Evolutionary conservation across 2,329 filamentous ascomycete genomes (phyloP).

Genomic region (Aspergillus intermedius): DNA sequence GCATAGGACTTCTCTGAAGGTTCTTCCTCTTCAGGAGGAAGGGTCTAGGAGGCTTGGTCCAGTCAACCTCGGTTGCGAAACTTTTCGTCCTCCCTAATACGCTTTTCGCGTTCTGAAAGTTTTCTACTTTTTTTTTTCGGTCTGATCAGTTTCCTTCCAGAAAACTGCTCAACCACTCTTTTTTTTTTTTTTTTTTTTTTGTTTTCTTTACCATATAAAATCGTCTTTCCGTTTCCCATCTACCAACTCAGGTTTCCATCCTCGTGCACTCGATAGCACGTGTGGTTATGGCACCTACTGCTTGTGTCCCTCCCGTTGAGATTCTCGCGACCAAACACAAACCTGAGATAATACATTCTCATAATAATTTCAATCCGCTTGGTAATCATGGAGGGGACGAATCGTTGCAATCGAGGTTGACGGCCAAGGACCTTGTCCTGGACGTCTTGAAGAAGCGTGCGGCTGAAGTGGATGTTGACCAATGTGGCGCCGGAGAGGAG

Average conservation of each 20-base stretch:
- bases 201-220: not conserved
- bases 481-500: slow-evolving; percentile 86
- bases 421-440: slow-evolving; percentile 75
- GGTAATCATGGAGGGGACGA: slow-evolving; percentile 42
- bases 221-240: slow-evolving; percentile 9
- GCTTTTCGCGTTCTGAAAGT: slow-evolving; percentile 5
- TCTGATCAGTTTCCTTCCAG: not conserved
- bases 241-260: slow-evolving; percentile 16
- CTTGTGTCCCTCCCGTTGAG: slow-evolving; percentile 47
- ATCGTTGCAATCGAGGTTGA: slow-evolving; percentile 35
- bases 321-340: not conserved
- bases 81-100: slow-evolving; percentile 92
- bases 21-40: slow-evolving; percentile 99
- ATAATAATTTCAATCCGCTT: slow-evolving; percentile 24
- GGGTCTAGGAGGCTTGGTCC: slow-evolving; percentile 98
- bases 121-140: slow-evolving; percentile 9
- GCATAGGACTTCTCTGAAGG: slow-evolving; percentile 97
- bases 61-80: slow-evolving; percentile 81
- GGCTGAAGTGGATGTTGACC: slow-evolving; percentile 74
- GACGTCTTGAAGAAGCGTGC: slow-evolving; percentile 81
- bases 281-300: slow-evolving; percentile 67
- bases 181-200: too few relatives aligned
- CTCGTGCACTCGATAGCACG: slow-evolving; percentile 25
- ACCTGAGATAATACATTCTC: slow-evolving; percentile 7
- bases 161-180: too few relatives aligned